Evolutionary conservation across 352 stramenopile species (phyloP).

Genomic region (Peronospora destructor): DNA sequence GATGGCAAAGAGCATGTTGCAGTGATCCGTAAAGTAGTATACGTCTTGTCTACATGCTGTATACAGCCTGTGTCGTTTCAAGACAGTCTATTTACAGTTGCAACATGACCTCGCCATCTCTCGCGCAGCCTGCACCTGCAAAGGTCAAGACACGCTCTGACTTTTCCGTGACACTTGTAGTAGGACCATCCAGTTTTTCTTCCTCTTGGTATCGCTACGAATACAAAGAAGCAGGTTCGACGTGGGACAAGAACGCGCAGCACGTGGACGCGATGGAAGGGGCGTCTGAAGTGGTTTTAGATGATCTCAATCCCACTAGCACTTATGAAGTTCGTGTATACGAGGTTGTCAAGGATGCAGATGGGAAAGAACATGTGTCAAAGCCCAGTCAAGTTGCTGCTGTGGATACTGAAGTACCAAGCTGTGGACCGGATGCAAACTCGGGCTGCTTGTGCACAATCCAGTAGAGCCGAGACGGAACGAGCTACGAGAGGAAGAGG

Average conservation of each 20-base stretch:
- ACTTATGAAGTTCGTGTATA: conserved; percentile 84
- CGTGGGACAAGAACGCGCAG: conserved; percentile 31
- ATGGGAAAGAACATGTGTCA: conserved; percentile 43
- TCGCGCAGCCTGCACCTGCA: conserved; percentile 37
- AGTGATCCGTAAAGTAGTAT: too few relatives aligned
- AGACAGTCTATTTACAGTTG: neutral
- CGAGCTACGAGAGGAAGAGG: neutral
- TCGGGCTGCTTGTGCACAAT: conserved; percentile 37
- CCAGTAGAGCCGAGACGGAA: conserved; percentile 31
- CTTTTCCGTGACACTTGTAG: conserved; percentile 73
- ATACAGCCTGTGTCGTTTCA: neutral
- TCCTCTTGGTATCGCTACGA: conserved; percentile 54
- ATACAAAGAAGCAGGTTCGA: conserved; percentile 55
- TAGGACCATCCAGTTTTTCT: conserved; percentile 25
- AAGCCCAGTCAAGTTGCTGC: conserved; percentile 62
- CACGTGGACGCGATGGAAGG: conserved; percentile 36
- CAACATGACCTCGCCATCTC: conserved; percentile 16
- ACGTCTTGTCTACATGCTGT: conserved; percentile 11
- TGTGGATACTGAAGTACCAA: conserved; percentile 83
- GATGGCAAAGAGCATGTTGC: too few relatives aligned
- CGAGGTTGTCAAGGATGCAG: conserved; percentile 33
- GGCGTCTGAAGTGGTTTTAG: conserved; percentile 51
- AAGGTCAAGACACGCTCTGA: conserved; percentile 71
- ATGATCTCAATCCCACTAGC: conserved; percentile 84
- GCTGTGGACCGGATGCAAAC: conserved; percentile 56